These are phyloP conservation scores for Starmera quercuum DNA, from an alignment of 805 yeast genomes.

Conservation along the genomic window DNA sequence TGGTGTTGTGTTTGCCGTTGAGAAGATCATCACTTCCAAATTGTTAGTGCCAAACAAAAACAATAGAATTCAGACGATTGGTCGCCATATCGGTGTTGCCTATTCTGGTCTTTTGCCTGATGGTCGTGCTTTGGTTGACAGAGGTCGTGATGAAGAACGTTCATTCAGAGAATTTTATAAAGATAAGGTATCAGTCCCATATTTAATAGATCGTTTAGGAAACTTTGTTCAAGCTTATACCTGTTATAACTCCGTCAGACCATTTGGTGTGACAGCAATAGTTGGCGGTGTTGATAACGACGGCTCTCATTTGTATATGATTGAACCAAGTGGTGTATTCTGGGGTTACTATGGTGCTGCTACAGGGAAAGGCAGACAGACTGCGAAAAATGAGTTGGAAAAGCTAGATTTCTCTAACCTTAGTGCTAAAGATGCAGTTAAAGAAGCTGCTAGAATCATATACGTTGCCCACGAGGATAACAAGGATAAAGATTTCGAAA, in stretches of 20 bases:
- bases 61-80: constrained; percentile 87
- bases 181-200: constrained; percentile 69
- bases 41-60: constrained; percentile 84
- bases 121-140: constrained; percentile 85
- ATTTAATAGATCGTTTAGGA: constrained; percentile 81
- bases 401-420: constrained; percentile 67
- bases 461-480: constrained; percentile 95
- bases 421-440: constrained; percentile 75
- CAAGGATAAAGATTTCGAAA: constrained; percentile 94
- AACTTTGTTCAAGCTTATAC: constrained; percentile 93
- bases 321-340: constrained; percentile 93
- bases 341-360: constrained; percentile 99
- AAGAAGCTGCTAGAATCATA: constrained; percentile 89
- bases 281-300: constrained; percentile 89
- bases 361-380: constrained; percentile 96
- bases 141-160: constrained; percentile 89
- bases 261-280: constrained; percentile 90
- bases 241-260: constrained; percentile 93
- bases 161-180: constrained; percentile 72
- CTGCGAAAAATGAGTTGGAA: constrained; percentile 95
- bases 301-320: constrained; percentile 91
- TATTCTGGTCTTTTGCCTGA: constrained; percentile 95
- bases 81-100: constrained; percentile 88
- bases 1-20: constrained; percentile 97
- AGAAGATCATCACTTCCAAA: constrained; percentile 81